phyloP scores from a whole-genome alignment of 768 basidiomycete species.

The Lentinula raphanica region DNA sequence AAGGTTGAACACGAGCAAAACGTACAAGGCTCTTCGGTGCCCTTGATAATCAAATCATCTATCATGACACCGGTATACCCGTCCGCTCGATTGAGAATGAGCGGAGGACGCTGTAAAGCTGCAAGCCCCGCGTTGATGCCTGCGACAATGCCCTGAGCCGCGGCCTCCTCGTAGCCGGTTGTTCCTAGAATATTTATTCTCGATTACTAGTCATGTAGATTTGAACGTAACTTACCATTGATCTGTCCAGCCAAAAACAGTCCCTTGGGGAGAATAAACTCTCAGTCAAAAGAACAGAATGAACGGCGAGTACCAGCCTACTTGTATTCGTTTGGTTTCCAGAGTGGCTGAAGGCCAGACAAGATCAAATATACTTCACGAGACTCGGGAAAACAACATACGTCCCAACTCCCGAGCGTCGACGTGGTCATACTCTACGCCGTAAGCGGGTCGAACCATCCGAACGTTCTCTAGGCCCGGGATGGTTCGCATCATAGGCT shows the following conservation, averaged over 20 bases:
- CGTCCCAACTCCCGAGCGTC: slow-evolving; percentile 78
- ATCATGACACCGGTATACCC: slow-evolving; percentile 89
- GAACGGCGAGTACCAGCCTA: slow-evolving; percentile 14
- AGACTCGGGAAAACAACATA: slow-evolving; percentile 29
- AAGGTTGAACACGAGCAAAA: slow-evolving; percentile 7
- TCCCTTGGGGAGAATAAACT: slow-evolving; percentile 39
- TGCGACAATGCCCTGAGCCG: slow-evolving; percentile 83
- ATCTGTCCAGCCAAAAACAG: slow-evolving; percentile 89
- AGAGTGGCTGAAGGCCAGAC: slow-evolving; percentile 55
- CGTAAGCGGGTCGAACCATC: slow-evolving; percentile 83
- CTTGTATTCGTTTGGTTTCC: slow-evolving; percentile 80
- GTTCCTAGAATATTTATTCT: slow-evolving; percentile 47
- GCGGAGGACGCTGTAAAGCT: slow-evolving; percentile 47
- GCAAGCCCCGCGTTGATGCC: slow-evolving; percentile 84
- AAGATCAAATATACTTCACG: neutral
- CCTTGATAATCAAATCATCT: slow-evolving; percentile 84
- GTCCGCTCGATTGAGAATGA: slow-evolving; percentile 76
- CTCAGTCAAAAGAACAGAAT: neutral
- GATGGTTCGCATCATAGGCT: slow-evolving; percentile 77
- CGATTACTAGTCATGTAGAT: neutral
- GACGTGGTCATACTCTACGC: slow-evolving; percentile 89
- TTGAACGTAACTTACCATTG: slow-evolving; percentile 55
- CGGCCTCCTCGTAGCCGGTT: slow-evolving; percentile 93
- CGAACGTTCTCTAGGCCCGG: slow-evolving; percentile 80
- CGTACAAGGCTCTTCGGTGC: slow-evolving; percentile 87